Conservation (phyloP, 2,329 filamentous ascomycete genomes). For the Onygenales sp. region DNA sequence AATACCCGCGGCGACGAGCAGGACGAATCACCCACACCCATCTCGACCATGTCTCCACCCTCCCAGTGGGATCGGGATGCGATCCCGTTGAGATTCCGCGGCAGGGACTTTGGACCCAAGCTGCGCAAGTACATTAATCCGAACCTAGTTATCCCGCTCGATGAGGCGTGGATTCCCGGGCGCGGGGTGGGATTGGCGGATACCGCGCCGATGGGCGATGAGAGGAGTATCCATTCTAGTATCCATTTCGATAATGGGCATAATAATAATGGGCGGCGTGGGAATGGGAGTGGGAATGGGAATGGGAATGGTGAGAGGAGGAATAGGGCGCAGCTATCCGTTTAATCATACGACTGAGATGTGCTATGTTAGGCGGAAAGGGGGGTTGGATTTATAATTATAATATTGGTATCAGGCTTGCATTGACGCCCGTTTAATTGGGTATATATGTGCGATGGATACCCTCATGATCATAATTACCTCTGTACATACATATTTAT, state of each 20-base stretch:
- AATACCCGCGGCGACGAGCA: slow-evolving; percentile 21
- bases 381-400: not conserved
- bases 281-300: not conserved
- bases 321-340: not conserved
- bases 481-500: not conserved
- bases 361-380: not conserved
- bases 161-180: slow-evolving; percentile 36
- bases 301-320: not conserved
- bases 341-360: not conserved
- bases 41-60: slow-evolving; percentile 29
- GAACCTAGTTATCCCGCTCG: slow-evolving; percentile 34
- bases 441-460: not conserved
- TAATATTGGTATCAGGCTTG: not conserved
- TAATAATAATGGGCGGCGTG: not conserved
- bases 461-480: not conserved
- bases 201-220: not conserved
- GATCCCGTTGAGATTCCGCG: slow-evolving; percentile 30
- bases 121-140: slow-evolving; percentile 40
- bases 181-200: slow-evolving; percentile 3
- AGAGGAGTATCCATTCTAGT: no score
- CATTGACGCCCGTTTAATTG: not conserved
- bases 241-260: not conserved
- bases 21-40: slow-evolving; percentile 24
- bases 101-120: slow-evolving; percentile 29
- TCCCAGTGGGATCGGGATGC: slow-evolving; percentile 35